Base-by-base conservation (phyloP, 176 grass and related monocot genomes). In the Dendrocalamus sinicus region DNA sequence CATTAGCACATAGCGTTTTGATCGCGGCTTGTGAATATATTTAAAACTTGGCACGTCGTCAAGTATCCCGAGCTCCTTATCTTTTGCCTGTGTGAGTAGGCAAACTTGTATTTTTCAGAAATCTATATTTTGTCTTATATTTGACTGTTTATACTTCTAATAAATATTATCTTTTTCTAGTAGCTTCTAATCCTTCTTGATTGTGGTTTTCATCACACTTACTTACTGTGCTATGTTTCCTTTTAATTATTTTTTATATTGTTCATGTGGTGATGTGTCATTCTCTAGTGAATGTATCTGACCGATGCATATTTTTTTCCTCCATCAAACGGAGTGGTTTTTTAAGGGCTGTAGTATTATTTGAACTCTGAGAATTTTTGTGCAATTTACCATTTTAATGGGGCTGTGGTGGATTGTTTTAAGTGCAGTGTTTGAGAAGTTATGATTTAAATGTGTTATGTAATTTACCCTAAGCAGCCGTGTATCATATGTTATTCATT, bases 331-430 rank as follows among this genome's bases (percentile, higher is more conserved):
- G 47, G 19, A 79, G 10, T 46, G 19, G 20, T 28, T 83, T 84
- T 72, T 59, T 26, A 48, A 80, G 48, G 68, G 50, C 2, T 48
- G 8, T 54, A 30, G 20, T 61, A 26, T 62, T 53, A 53, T 63
- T 68, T 75, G 70, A 17, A 54, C 7, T 22, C 4, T 28, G 4
- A 37, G 55, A 79, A 57, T 7, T 74, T 59, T 14, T 67, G 22
- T 19, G 14, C 61, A 75, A 37, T 57, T 65, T 13, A 47, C 76
- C 20, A 81, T 81, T 75, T 75, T 81, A 55, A 22, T 51, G 64
- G 41, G 22, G 50, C n/a, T 62, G 68, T 67, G 50, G 39, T 84
- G 50, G 16, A 79, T 89, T 89, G 22, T 82, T 72, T 84, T 12
- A 67, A 59, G 37, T 80, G 73, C 39, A 35, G 8, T 15, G n/a